phyloP scores from a whole-genome alignment of 1,284 basidiomycete genomes.

The Ceratobasidium papillatum region DNA sequence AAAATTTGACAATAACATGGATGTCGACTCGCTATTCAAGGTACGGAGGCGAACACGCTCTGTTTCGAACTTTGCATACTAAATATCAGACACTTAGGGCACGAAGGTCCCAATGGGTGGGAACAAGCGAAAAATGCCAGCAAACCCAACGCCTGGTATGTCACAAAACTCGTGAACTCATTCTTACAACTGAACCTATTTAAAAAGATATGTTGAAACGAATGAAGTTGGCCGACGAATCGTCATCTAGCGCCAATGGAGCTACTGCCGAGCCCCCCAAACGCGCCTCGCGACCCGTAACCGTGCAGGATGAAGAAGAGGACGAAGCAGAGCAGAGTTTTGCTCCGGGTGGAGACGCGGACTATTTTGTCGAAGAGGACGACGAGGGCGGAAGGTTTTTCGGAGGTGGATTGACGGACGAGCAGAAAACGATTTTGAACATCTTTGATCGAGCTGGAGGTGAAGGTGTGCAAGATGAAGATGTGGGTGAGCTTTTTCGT shows the following conservation, averaged over 20 bases:
- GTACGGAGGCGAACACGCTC: slow-evolving; percentile 53
- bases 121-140: slow-evolving; percentile 82
- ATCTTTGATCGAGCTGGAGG: slow-evolving; percentile 81
- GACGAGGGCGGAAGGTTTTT: slow-evolving; percentile 94
- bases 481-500: slow-evolving; percentile 60
- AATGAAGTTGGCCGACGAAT: slow-evolving; percentile 64
- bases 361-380: slow-evolving; percentile 90
- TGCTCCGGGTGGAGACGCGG: slow-evolving; percentile 84
- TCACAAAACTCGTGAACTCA: not conserved
- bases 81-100: slow-evolving; percentile 56
- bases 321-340: slow-evolving; percentile 59
- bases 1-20: slow-evolving; percentile 58
- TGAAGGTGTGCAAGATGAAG: slow-evolving; percentile 68
- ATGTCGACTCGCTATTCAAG: slow-evolving; percentile 85
- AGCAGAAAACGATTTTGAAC: slow-evolving; percentile 90
- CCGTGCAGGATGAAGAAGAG: slow-evolving; percentile 63
- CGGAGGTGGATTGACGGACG: slow-evolving; percentile 79
- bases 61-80: slow-evolving; percentile 20
- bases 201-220: slow-evolving; percentile 75
- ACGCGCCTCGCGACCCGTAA: slow-evolving; percentile 58
- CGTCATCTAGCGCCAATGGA: slow-evolving; percentile 47
- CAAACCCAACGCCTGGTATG: slow-evolving; percentile 71
- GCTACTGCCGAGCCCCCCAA: slow-evolving; percentile 50
- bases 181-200: slow-evolving; percentile 3
- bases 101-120: slow-evolving; percentile 71